Evolutionary conservation across 129 eudicot genomes (phyloP).

Genomic region (Scalesia atractyloides): DNA sequence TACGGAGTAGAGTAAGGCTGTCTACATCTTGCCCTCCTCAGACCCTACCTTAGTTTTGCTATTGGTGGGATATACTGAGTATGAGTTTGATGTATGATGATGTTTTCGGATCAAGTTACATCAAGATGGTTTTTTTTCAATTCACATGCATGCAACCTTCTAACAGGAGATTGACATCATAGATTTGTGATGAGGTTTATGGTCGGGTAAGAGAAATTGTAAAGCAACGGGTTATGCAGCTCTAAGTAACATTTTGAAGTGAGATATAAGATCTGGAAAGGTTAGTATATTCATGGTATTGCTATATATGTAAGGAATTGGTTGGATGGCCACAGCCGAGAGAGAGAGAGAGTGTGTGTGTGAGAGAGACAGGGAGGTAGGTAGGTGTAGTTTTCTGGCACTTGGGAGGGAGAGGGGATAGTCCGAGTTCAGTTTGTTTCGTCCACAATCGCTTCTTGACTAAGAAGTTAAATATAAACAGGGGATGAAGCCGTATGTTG

Average conservation of each 20-base stretch:
- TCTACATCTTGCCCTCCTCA: no score
- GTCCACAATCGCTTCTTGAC: not conserved
- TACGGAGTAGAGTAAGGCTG: no score
- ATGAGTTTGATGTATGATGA: no score
- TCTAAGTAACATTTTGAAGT: constrained; percentile 1
- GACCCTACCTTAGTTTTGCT: no score
- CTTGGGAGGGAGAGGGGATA: not conserved
- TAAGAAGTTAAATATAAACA: not conserved
- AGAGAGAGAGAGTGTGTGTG: not conserved
- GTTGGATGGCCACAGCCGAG: constrained; percentile 4
- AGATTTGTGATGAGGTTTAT: not conserved
- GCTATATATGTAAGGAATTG: constrained; percentile 2
- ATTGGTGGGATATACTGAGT: no score
- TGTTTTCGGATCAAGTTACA: constrained; percentile 16
- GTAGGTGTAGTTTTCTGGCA: not conserved
- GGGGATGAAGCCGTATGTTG: not conserved
- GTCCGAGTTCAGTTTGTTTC: not conserved
- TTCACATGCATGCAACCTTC: not conserved
- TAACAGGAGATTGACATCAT: not conserved
- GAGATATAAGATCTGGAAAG: not conserved
- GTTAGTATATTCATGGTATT: not conserved
- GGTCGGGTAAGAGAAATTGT: not conserved
- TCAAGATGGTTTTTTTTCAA: not conserved
- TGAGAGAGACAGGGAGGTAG: no score
- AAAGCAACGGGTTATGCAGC: not conserved